Percentiles rank a stretch among this genome's conserved stretches.
Conservation (phyloP, 768 basidiomycete species). For the Boletus sp. region DNA sequence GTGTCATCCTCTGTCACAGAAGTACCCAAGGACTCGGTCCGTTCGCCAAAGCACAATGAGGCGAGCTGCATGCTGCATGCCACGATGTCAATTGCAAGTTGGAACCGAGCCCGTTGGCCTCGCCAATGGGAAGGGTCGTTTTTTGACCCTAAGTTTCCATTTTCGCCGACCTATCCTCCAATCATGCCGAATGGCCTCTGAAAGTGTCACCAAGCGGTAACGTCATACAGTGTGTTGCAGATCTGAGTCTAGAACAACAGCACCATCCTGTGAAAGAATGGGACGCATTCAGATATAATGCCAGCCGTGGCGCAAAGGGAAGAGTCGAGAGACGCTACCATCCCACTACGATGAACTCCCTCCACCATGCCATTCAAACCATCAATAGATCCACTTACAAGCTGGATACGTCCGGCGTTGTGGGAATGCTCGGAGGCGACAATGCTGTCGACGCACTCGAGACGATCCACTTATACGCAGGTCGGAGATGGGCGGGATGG, state of each 20-base stretch:
- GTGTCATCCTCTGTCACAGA: background rate
- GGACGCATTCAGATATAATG: conserved; percentile 8
- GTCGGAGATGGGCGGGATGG: conserved; percentile 35
- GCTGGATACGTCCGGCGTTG: conserved; percentile 29
- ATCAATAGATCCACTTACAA: conserved; percentile 17
- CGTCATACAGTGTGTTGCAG: too few relatives aligned
- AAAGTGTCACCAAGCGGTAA: too few relatives aligned
- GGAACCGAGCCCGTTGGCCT: too few relatives aligned
- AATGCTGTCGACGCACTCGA: conserved; percentile 32
- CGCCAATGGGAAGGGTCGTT: too few relatives aligned
- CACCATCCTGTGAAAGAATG: background rate
- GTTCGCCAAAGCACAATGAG: background rate
- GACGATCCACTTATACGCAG: conserved; percentile 32
- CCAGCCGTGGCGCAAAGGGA: background rate
- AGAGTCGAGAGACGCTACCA: background rate
- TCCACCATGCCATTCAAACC: conserved; percentile 6
- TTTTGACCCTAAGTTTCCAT: too few relatives aligned
- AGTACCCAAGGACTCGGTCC: background rate
- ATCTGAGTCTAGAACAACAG: background rate
- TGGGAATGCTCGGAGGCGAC: conserved; percentile 35
- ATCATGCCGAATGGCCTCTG: too few relatives aligned
- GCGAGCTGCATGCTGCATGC: background rate
- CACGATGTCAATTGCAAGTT: too few relatives aligned
- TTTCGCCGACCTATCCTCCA: too few relatives aligned
- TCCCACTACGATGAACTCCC: conserved; percentile 13